phyloP scores from a whole-genome alignment of 192 early-diverging fungal genomes.

The Coemansia sp. region DNA sequence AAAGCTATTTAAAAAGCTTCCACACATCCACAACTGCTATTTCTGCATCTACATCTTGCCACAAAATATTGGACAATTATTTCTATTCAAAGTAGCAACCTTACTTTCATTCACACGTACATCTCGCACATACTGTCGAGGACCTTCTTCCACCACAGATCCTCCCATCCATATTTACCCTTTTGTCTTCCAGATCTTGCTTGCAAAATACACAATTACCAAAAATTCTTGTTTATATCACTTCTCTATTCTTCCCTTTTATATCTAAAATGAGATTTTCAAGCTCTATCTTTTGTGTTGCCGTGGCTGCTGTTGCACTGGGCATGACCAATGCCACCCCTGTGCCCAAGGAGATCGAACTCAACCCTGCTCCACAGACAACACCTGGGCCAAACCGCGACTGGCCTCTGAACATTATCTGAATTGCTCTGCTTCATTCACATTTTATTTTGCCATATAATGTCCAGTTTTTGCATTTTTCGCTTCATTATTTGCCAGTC shows the following conservation, averaged over 20 bases:
- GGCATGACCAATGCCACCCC: conserved; percentile 22
- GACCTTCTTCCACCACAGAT: too few relatives aligned
- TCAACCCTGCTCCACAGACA: conserved; percentile 14
- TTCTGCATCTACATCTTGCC: background rate
- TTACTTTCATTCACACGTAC: conserved; percentile 1
- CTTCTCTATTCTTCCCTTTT: background rate
- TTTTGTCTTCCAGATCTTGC: conserved; percentile 8
- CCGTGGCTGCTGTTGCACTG: conserved; percentile 14
- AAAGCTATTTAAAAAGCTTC: conserved; percentile 2
- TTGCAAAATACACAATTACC: conserved; percentile 4
- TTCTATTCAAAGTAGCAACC: conserved; percentile 3
- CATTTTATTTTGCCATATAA: background rate
- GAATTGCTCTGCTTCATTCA: conserved; percentile 5
- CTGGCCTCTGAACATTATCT: conserved; percentile 55
- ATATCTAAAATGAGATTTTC: conserved; percentile 27
- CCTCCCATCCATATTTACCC: too few relatives aligned
- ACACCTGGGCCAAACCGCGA: conserved; percentile 42
- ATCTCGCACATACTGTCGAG: background rate
- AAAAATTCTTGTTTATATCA: background rate
- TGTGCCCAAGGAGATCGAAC: conserved; percentile 3
- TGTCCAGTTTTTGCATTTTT: conserved; percentile 2
- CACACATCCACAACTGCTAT: conserved; percentile 11
- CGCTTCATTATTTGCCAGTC: background rate
- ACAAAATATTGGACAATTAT: background rate
- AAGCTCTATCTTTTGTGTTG: conserved; percentile 21